Conservation (phyloP, 2,329 filamentous ascomycete species). For the Alternaria arbusti region DNA sequence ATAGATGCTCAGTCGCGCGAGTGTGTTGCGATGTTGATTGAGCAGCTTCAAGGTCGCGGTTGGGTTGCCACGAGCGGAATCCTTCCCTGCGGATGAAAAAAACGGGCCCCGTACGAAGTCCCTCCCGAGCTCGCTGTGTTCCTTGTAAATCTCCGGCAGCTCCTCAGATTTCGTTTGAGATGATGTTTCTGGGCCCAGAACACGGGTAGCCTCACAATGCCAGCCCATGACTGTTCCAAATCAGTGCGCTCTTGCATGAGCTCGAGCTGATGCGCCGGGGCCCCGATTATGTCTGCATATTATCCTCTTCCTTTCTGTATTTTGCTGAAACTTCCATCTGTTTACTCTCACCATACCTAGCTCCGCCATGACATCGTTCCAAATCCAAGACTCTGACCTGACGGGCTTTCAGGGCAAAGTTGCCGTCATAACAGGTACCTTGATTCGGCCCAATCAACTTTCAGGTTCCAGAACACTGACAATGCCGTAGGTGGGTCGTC, state of each 20-base stretch:
- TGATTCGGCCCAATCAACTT: background rate
- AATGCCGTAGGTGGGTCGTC: constrained; percentile 58
- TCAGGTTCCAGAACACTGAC: background rate
- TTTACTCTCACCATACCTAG: background rate
- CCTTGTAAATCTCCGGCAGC: constrained; percentile 2
- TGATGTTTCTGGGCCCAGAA: background rate
- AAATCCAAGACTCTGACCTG: constrained; percentile 28
- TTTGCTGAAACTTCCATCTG: background rate
- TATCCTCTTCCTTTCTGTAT: background rate
- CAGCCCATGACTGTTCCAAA: background rate
- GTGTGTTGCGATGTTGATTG: background rate
- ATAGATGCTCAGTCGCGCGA: background rate
- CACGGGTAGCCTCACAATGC: background rate
- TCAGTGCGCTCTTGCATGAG: background rate
- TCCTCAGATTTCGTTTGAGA: constrained; percentile 5
- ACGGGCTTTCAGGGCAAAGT: constrained; percentile 27
- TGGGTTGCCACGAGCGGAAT: background rate
- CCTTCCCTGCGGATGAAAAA: constrained; percentile 7
- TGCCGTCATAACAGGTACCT: constrained; percentile 27
- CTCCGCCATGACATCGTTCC: constrained; percentile 25
- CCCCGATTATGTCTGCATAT: constrained; percentile 4
- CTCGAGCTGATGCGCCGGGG: background rate
- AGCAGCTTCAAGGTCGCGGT: background rate
- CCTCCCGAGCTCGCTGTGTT: background rate
- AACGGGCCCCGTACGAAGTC: background rate